phyloP scores from a whole-genome alignment of 1,284 basidiomycete genomes.

The Spongiforma sp. region DNA sequence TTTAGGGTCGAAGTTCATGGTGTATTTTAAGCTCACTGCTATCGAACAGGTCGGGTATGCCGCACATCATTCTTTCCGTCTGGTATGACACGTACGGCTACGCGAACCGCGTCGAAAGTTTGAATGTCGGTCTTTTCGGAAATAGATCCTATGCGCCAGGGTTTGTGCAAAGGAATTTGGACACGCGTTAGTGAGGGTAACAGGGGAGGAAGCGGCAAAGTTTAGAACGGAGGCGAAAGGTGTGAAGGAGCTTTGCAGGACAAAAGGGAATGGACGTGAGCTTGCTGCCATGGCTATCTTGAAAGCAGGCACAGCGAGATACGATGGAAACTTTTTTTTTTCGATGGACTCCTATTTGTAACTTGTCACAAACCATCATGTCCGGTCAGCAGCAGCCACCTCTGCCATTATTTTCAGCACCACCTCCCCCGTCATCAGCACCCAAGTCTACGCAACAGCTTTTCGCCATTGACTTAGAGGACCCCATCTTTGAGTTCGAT shows the following conservation, averaged over 20 bases:
- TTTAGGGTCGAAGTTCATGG: neutral
- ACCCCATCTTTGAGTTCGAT: too few relatives aligned
- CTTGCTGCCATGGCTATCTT: conserved; percentile 5
- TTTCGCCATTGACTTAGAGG: too few relatives aligned
- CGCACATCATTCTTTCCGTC: conserved; percentile 18
- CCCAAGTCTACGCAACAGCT: too few relatives aligned
- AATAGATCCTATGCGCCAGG: conserved; percentile 10
- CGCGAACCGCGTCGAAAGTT: conserved; percentile 11
- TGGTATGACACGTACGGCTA: conserved; percentile 25
- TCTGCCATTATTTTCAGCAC: too few relatives aligned
- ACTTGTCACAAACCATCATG: too few relatives aligned
- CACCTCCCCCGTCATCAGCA: too few relatives aligned
- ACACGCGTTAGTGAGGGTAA: conserved; percentile 11
- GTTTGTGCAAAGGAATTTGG: conserved; percentile 17
- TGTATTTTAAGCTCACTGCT: too few relatives aligned
- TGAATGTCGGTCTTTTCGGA: conserved; percentile 19
- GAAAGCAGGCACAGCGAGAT: too few relatives aligned
- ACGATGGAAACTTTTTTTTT: too few relatives aligned
- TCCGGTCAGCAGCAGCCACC: too few relatives aligned
- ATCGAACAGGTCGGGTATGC: conserved; percentile 11
- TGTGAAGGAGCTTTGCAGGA: conserved; percentile 12
- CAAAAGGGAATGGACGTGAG: conserved; percentile 10
- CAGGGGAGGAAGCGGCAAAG: conserved; percentile 11
- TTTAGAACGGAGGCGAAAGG: conserved; percentile 7
- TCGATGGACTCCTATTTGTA: too few relatives aligned